Evolutionary conservation across 75 land plant species (phyloP).

Genomic region (Selaginella tamariscina): DNA sequence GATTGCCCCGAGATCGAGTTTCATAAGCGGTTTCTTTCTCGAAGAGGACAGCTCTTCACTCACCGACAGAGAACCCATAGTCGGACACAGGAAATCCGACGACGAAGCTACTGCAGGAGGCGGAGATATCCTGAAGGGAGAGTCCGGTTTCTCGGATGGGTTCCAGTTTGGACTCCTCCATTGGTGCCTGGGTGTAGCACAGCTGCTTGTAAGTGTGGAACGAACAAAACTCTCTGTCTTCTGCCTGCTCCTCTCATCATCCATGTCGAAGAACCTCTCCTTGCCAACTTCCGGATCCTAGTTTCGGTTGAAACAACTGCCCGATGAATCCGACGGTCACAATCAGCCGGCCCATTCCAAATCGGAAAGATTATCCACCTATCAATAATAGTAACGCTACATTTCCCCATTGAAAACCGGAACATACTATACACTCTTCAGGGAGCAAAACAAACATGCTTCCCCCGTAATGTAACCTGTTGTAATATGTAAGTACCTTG

Average conservation of each 20-base stretch:
- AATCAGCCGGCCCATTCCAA: too few relatives aligned
- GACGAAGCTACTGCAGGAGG: background rate
- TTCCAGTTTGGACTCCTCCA: conserved; percentile 22
- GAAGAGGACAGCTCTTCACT: background rate
- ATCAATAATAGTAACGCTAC: too few relatives aligned
- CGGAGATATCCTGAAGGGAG: background rate
- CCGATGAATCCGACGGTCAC: too few relatives aligned
- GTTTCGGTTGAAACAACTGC: background rate
- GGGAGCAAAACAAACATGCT: too few relatives aligned
- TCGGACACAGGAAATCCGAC: conserved; percentile 13
- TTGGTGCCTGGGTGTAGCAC: conserved; percentile 14
- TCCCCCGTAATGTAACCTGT: too few relatives aligned
- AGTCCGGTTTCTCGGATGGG: background rate
- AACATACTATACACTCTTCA: too few relatives aligned
- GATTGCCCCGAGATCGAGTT: conserved; percentile 22
- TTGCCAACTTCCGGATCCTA: background rate
- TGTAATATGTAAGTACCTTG: too few relatives aligned
- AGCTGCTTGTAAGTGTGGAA: conserved; percentile 2
- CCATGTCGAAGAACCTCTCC: background rate
- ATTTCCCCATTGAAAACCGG: too few relatives aligned
- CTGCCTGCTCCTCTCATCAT: conserved; percentile 12
- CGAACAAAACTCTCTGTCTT: background rate
- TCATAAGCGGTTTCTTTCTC: conserved; percentile 17
- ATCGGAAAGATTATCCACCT: too few relatives aligned
- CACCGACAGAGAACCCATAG: conserved; percentile 16